These are phyloP conservation scores for Botryotinia narcissicola DNA, from an alignment of 2,329 filamentous ascomycete genomes.

Conservation along the genomic window DNA sequence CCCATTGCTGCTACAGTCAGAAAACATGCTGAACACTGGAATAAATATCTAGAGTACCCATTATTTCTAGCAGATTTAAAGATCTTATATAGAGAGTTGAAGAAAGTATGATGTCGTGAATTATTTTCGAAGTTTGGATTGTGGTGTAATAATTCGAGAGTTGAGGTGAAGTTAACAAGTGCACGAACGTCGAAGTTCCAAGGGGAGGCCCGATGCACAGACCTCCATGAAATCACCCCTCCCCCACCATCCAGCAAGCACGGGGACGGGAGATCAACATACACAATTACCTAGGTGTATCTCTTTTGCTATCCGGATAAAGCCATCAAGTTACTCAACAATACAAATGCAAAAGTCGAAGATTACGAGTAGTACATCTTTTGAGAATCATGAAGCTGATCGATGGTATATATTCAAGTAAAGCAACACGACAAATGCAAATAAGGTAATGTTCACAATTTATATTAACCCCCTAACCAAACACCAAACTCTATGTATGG, in stretches of 20 bases:
- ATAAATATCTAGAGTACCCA: no score
- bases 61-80: no score
- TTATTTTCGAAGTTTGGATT: no score
- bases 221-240: no score
- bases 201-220: neutral
- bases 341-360: neutral
- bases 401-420: rapidly evolving
- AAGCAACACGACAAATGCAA: neutral
- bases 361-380: neutral
- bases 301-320: no score
- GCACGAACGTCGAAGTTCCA: neutral
- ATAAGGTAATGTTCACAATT: no score
- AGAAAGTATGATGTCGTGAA: no score
- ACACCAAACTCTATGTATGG: no score
- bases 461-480: no score
- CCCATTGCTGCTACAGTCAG: neutral
- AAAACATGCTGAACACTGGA: neutral
- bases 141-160: neutral
- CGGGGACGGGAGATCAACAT: neutral
- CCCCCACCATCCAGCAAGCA: neutral
- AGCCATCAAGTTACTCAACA: neutral
- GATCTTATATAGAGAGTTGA: no score
- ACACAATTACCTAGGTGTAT: neutral
- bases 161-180: neutral
- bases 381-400: neutral